Evolutionary conservation across 345 rosid genomes (phyloP).

Genomic region (Reutealis trisperma): DNA sequence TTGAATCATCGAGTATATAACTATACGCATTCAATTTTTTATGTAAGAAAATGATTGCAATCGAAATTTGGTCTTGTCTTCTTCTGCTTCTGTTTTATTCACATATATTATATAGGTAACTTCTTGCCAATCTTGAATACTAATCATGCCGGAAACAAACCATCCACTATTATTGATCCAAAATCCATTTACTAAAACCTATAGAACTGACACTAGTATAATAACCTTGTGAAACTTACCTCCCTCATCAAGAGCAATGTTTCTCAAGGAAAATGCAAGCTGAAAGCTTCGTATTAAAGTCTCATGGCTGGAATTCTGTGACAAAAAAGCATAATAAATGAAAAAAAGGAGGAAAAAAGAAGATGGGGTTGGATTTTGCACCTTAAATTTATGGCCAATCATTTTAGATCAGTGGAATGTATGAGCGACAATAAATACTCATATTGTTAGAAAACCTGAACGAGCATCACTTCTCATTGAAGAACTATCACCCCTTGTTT

Average conservation of each 20-base stretch:
- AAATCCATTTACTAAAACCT: background rate
- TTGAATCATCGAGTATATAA: background rate
- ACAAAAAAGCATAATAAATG: slow-evolving; percentile 12
- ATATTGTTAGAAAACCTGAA: background rate
- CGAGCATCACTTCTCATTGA: background rate
- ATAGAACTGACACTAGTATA: background rate
- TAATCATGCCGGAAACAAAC: background rate
- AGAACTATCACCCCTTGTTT: background rate
- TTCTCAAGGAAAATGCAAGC: slow-evolving; percentile 84
- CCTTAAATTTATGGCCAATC: background rate
- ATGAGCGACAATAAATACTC: background rate
- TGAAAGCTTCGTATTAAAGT: slow-evolving; percentile 82
- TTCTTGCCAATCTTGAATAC: background rate
- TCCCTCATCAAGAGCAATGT: slow-evolving; percentile 69
- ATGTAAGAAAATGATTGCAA: background rate
- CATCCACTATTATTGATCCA: slow-evolving; percentile 3
- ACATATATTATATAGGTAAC: background rate
- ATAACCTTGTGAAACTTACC: slow-evolving; percentile 48
- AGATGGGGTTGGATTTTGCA: slow-evolving; percentile 7
- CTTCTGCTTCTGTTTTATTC: background rate
- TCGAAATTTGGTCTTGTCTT: background rate
- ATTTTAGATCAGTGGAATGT: background rate
- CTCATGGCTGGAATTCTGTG: slow-evolving; percentile 86
- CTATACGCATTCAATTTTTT: too few species aligned
- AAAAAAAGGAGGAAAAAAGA: background rate